Evolutionary conservation across 2,329 filamentous ascomycete species (phyloP), one percentile per base, ranked within the genome.

Genomic region (Calycina marina): DNA sequence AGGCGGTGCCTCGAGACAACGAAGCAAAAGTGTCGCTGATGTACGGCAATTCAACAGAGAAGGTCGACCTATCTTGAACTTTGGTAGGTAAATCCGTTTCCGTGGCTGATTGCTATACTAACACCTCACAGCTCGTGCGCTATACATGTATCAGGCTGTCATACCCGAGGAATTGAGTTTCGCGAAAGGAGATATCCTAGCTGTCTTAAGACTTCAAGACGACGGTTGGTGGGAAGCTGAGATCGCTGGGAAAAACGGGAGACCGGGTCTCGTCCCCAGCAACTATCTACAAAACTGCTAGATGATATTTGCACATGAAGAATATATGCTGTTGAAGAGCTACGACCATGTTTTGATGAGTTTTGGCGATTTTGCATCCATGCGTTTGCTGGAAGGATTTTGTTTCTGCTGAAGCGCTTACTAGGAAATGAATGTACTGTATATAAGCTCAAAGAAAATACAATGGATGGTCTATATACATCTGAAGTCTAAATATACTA

Each of bases 191-290:
- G 92, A 98, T 51, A 74, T 88, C 37, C 65, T 98, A 10, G 84
- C 88, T 2, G 76, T 98, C 10, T 63, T 94, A 28, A 70, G 86
- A 38, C 73, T 93, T 49, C 90, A 98, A 58, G 90, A 98, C 53
- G 90, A 98, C 52, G 90, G 90, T 13, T 98, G 90, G 90, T 98
- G 92, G 90, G 90, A 98, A 60, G 92, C 92, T 9, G 88, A 94
- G 56, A 72, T 94, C 25, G 81, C 86, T 28, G 76, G 77, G 14
- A 65, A 67, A 41, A 69, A 65, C 36, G 56, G 53, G n/a, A 40
- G 72, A 67, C 30, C 64, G 58, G 73, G 73, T 39, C 61, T 78
- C 49, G 72, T 78, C 42, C 73, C 73, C 42, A 77, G 73, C 55
- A 78, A 78, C 51, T 78, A 78, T 46, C 60, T 78, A 37, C 50